Evolutionary conservation across 2,329 filamentous ascomycete species (phyloP).

Genomic region (Penicillium sp.): DNA sequence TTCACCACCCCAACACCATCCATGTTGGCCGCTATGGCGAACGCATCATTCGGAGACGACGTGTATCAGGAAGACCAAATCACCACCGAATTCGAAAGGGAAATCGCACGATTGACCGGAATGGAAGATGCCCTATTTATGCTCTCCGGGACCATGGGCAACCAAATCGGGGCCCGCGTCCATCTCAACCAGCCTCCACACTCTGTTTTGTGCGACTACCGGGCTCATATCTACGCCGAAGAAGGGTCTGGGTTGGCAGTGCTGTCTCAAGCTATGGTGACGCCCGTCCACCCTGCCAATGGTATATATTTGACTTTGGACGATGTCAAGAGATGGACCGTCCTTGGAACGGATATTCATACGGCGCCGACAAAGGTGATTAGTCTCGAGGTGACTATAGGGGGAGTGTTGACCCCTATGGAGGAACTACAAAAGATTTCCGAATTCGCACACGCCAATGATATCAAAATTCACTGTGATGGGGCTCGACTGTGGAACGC

Average conservation of each 20-base stretch:
- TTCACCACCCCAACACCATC: constrained; percentile 9
- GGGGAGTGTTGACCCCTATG: constrained; percentile 16
- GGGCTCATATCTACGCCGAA: constrained; percentile 34
- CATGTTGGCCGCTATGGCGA: constrained; percentile 11
- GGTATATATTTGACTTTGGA: constrained; percentile 35
- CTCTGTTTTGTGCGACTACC: constrained; percentile 33
- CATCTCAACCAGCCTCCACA: constrained; percentile 36
- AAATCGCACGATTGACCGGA: constrained; percentile 31
- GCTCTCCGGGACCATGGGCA: constrained; percentile 41
- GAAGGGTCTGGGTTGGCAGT: constrained; percentile 32
- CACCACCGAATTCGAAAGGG: constrained; percentile 31
- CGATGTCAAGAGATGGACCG: constrained; percentile 31
- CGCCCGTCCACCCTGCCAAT: constrained; percentile 30
- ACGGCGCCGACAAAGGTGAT: constrained; percentile 29
- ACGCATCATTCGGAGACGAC: constrained; percentile 32
- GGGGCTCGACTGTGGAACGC: constrained; percentile 33
- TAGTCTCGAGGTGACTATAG: constrained; percentile 17
- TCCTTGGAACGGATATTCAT: constrained; percentile 30
- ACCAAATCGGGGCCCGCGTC: constrained; percentile 37
- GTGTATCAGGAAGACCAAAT: constrained; percentile 32
- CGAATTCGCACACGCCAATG: constrained; percentile 14
- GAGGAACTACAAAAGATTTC: constrained; percentile 26
- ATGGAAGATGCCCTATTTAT: constrained; percentile 35
- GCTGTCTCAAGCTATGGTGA: constrained; percentile 34
- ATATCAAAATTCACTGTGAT: constrained; percentile 32